phyloP scores from a whole-genome alignment of 441 rosid genomes.

The Pelargonium cotyledonis region DNA sequence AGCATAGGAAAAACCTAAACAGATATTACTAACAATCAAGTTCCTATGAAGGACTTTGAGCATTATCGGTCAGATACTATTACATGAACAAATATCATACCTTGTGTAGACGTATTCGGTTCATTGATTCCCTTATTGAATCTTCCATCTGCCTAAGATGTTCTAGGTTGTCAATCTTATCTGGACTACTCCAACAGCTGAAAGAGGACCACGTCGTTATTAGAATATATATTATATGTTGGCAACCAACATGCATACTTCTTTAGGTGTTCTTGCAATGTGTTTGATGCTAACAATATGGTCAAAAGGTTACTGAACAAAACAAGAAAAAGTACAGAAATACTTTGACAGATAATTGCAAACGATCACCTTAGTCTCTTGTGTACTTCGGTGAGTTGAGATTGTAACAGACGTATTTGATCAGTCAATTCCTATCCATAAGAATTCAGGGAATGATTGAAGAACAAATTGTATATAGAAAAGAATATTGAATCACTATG shows the following conservation, averaged over 20 bases:
- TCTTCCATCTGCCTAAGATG: slow-evolving; percentile 73
- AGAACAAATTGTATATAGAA: neutral
- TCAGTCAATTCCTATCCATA: slow-evolving; percentile 18
- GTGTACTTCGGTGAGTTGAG: slow-evolving; percentile 26
- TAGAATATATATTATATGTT: slow-evolving; percentile 10
- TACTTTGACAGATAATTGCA: too few species aligned
- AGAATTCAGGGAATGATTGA: neutral
- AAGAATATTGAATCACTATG: neutral
- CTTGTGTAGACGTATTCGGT: slow-evolving; percentile 46
- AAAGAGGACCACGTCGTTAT: slow-evolving; percentile 24
- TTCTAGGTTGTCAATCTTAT: slow-evolving; percentile 56
- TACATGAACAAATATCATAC: slow-evolving; percentile 27
- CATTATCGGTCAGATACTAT: slow-evolving; percentile 2
- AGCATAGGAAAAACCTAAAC: neutral
- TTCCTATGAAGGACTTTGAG: slow-evolving; percentile 6
- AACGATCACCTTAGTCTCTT: slow-evolving; percentile 57
- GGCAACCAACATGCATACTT: neutral
- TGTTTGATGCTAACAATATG: too few species aligned
- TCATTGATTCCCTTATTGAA: slow-evolving; percentile 58
- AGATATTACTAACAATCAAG: neutral
- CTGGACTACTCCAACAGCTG: slow-evolving; percentile 73
- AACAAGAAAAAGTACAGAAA: too few species aligned
- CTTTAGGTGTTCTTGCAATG: too few species aligned
- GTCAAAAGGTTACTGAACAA: too few species aligned
- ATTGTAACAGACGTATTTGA: slow-evolving; percentile 21